phyloP scores from a whole-genome alignment of 352 stramenopile species.

The Phytophthora capsici region DNA sequence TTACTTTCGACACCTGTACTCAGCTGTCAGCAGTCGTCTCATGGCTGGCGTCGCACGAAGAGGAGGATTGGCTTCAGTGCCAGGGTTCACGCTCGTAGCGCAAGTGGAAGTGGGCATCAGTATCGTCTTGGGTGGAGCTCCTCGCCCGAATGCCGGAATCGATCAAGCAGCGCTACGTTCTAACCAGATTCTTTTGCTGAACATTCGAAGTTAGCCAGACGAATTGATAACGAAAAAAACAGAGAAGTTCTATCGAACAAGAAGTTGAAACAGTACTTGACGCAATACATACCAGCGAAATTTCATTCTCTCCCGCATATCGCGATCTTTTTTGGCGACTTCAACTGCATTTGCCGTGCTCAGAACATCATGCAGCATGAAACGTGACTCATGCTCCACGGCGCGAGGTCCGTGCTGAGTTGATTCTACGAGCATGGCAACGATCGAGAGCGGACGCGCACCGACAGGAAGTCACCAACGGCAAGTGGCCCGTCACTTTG shows the following conservation, averaged over 20 bases:
- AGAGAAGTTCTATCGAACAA: not conserved
- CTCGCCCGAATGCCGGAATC: not conserved
- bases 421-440: not conserved
- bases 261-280: not conserved
- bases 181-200: not conserved
- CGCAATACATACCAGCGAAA: not conserved
- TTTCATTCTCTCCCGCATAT: not conserved
- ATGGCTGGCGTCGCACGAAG: slow-evolving; percentile 12
- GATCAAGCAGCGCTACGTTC: slow-evolving; percentile 2
- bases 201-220: not conserved
- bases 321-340: slow-evolving; percentile 10
- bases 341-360: not conserved
- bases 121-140: not conserved
- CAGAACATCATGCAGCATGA: too few species aligned
- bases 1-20: slow-evolving; percentile 1
- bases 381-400: not conserved
- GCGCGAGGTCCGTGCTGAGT: too few species aligned
- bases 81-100: not conserved
- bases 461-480: slow-evolving; percentile 6
- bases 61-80: slow-evolving; percentile 6
- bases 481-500: not conserved
- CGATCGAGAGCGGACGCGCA: not conserved
- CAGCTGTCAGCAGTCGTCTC: slow-evolving; percentile 14
- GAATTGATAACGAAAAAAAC: not conserved
- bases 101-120: not conserved